Conservation (phyloP, 2,329 filamentous ascomycete species). For the Fonsecaea monophora region DNA sequence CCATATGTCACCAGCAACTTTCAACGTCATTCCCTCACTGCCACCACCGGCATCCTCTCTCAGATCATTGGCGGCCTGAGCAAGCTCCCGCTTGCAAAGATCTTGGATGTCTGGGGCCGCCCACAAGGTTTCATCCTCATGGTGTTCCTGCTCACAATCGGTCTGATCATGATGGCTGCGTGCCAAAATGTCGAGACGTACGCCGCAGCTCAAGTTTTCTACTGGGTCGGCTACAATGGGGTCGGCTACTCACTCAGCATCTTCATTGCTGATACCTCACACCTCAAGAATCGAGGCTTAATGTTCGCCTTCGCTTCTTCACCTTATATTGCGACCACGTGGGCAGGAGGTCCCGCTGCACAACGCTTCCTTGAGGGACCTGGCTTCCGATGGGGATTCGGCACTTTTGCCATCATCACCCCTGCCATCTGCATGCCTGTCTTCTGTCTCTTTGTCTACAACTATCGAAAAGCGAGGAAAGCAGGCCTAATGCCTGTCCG, state of each 20-base stretch:
- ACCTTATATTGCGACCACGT: constrained; percentile 65
- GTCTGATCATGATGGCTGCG: constrained; percentile 65
- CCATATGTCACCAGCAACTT: constrained; percentile 62
- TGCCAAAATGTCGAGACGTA: constrained; percentile 66
- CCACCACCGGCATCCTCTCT: constrained; percentile 62
- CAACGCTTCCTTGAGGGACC: constrained; percentile 56
- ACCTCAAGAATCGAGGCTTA: constrained; percentile 65
- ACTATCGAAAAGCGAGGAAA: constrained; percentile 63
- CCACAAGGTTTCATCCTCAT: constrained; percentile 61
- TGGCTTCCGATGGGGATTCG: constrained; percentile 68
- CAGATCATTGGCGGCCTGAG: constrained; percentile 62
- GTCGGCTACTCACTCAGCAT: constrained; percentile 63
- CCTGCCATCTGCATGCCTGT: constrained; percentile 63
- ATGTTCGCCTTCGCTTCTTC: constrained; percentile 65
- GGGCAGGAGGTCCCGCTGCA: constrained; percentile 59
- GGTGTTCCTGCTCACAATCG: constrained; percentile 51
- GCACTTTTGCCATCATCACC: constrained; percentile 65
- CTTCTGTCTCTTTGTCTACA: constrained; percentile 58
- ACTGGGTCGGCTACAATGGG: constrained; percentile 62
- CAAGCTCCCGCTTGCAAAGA: constrained; percentile 66
- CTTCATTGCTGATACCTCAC: constrained; percentile 69
- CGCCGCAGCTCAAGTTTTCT: constrained; percentile 66
- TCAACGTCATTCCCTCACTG: constrained; percentile 57
- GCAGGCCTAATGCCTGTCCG: constrained; percentile 55
- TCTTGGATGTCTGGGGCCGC: constrained; percentile 69